phyloP scores from a whole-genome alignment of 495 filamentous ascomycete genomes.

The Penicillium cinerascens region DNA sequence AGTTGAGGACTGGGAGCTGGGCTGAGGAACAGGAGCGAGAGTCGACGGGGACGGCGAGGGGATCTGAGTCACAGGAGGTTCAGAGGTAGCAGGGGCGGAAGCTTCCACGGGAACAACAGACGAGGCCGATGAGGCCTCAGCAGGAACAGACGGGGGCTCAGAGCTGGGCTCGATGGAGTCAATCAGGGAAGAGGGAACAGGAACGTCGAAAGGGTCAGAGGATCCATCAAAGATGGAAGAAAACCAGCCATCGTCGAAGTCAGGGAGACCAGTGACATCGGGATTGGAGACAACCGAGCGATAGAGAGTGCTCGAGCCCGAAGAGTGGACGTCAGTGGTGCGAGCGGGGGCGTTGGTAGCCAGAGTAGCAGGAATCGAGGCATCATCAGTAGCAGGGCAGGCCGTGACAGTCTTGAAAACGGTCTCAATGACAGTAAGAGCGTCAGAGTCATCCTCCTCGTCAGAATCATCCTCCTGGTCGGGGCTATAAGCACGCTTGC shows the following conservation, averaged over 20 bases:
- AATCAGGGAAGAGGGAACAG: constrained; percentile 3
- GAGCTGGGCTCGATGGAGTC: constrained; percentile 1
- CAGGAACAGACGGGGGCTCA: constrained; percentile 3
- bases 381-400: constrained; percentile 10
- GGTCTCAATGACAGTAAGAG: constrained; percentile 27
- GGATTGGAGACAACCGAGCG: not conserved
- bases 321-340: constrained; percentile 4
- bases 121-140: not conserved
- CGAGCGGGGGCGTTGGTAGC: constrained; percentile 11
- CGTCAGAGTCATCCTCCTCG: constrained; percentile 8
- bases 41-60: not conserved
- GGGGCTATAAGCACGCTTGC: constrained; percentile 25
- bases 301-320: too few species aligned
- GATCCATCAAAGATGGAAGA: constrained; percentile 12
- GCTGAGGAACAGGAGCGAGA: not conserved
- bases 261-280: constrained; percentile 7
- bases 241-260: constrained; percentile 13
- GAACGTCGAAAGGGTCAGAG: constrained; percentile 1
- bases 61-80: not conserved
- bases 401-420: constrained; percentile 20
- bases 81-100: constrained; percentile 1
- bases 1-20: not conserved
- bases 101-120: not conserved
- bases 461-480: constrained; percentile 3
- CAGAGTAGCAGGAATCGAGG: not conserved